Evolutionary conservation across 2,329 filamentous ascomycete species (phyloP).

Genomic region (Bipolaris zeicola): DNA sequence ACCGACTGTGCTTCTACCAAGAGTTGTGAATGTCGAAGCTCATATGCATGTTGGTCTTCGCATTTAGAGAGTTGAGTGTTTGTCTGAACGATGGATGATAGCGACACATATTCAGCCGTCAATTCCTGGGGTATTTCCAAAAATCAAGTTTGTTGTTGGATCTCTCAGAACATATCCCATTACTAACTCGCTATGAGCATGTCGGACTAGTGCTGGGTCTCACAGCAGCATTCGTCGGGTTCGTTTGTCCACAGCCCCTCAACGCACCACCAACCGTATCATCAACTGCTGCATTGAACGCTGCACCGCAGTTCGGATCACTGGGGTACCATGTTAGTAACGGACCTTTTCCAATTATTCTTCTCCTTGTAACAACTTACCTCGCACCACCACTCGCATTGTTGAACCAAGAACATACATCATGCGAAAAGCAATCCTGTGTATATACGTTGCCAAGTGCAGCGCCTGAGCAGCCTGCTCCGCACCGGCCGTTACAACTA

Average conservation of each 20-base stretch:
- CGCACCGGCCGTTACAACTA: conserved; percentile 57
- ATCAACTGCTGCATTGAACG: conserved; percentile 52
- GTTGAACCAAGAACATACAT: conserved; percentile 59
- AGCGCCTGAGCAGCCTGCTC: conserved; percentile 53
- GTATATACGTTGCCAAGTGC: conserved; percentile 57
- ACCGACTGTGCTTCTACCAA: no score
- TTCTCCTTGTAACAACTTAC: conserved; percentile 31
- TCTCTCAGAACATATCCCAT: no score
- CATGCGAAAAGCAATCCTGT: conserved; percentile 59
- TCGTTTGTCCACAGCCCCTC: conserved; percentile 38
- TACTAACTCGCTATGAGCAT: conserved; percentile 29
- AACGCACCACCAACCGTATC: conserved; percentile 50
- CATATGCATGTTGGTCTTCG: no score
- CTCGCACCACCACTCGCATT: conserved; percentile 55
- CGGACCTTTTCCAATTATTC: not conserved
- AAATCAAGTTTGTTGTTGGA: no score
- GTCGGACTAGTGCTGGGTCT: conserved; percentile 43
- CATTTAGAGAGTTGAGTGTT: no score
- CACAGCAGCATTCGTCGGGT: conserved; percentile 33
- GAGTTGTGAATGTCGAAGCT: no score
- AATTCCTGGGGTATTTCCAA: no score
- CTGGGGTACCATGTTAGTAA: conserved; percentile 30
- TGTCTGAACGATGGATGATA: no score
- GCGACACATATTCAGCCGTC: no score
- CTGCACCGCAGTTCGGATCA: conserved; percentile 56